Base-by-base conservation (phyloP, 176 grass and related monocot species). In the Tillandsia fasciculata region DNA sequence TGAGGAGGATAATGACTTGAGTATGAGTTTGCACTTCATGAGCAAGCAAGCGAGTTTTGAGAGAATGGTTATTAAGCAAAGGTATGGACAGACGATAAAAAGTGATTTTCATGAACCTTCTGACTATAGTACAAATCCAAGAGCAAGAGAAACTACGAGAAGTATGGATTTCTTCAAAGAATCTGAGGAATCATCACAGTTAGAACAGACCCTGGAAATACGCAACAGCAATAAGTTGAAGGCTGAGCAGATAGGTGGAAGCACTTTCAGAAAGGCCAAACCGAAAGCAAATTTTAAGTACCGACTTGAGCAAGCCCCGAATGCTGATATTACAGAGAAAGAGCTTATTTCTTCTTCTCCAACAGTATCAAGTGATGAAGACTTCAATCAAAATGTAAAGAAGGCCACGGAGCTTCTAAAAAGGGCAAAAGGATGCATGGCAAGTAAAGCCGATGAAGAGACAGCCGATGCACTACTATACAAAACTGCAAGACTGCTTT, bases 171-270 rank as follows among this genome's bases (percentile, higher is more conserved):
- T 84, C 27, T 57, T 87, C 20, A 17, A 53, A 0, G 70, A 88
- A 63, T 78, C 83, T 18, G 47, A 69, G 20, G 82, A 85, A 75
- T 83, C 85, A 24, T 89, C 88, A 59, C 68, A 89, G 63, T 72
- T 96, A 8, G 83, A 87, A 77, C 82, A 85, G 66, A 87, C 80
- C 1, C 51, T 91, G 51, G 86, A 96, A 52, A 87, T 87, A 63
- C 76, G 64, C 12, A 79, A 92, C 59, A 87, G 73, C 29, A 63
- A 57, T 11, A 87, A 76, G 68, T 13, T 87, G 64, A 80, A 79
- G 72, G 69, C 83, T 66, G 77, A 81, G 74, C 52, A 71, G 1
- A 73, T 57, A 2, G 2, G 22, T 27, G 33, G 53, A 48, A 66
- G 48, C 53, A 26, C 76, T 64, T 63, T 65, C 26, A 63, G 12